Base-by-base conservation (phyloP, 2,329 filamentous ascomycete genomes). In the Graphilbum sp. region DNA sequence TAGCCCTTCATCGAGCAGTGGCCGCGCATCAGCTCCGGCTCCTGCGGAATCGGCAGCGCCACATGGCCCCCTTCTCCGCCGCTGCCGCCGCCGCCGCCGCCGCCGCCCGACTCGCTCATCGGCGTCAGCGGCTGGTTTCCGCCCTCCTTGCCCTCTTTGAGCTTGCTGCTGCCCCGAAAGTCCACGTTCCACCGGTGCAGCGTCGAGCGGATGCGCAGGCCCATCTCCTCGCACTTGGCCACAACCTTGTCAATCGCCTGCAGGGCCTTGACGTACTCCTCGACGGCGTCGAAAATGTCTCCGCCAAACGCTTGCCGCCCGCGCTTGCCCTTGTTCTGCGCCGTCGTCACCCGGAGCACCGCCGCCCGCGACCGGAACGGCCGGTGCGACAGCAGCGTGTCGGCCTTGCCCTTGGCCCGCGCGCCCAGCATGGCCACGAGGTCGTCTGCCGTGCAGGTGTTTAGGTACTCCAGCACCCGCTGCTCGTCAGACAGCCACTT, bases 1-100 rank as follows among this genome's bases (percentile, higher is more conserved):
- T 95, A 96, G 27, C 90, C 79, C 53, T 96, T 95, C 64, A 98
- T 75, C 30, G 70, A 64, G 40, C 88, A 71, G 39, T 81, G 71
- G 0, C 78, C 67, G 23, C 73, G 71, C 82, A 98, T 90, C 37
- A 79, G 70, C 4, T 66, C 59, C 1, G 90, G 90, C 54, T 96
- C 83, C 25, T 67, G 44, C 2, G 61, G 49, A 20, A 72, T 59
- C 0, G 66, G 66, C 9, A 68, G 59, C 11, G 56, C 50, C 32
- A 54, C 53, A 20, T 46, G 43, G 11, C 35, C 37, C 36, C 8
- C 36, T 54, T 58, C 12, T 48, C 21, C 21, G 5, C 11, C 11
- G 21, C 21, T n/a, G 38, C 8, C 36, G 54, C 58, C 12, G 48
- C 21, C 21, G 5, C 11, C 11, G 21, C 21, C 21, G 11, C 6